phyloP scores from a whole-genome alignment of 805 yeast species.

The Nakazawaea siamensis region DNA sequence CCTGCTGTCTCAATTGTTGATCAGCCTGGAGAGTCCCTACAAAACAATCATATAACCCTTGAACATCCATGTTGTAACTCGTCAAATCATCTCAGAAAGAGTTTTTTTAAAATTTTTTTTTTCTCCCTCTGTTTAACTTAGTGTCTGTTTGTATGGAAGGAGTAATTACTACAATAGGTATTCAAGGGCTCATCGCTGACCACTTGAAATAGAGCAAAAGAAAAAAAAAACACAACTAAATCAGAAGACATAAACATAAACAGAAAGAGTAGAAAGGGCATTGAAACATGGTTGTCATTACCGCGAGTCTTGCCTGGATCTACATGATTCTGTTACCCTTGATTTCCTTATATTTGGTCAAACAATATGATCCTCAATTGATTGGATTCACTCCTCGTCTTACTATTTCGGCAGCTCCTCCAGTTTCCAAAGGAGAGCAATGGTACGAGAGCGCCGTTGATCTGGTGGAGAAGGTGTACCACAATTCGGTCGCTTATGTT shows the following conservation, averaged over 20 bases:
- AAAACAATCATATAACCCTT: slow-evolving; percentile 64
- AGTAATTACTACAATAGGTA: too few relatives aligned
- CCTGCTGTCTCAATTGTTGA: slow-evolving; percentile 49
- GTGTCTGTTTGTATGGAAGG: neutral
- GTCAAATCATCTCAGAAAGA: neutral
- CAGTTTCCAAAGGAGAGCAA: neutral
- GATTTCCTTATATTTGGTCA: slow-evolving; percentile 2
- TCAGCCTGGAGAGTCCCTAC: slow-evolving; percentile 71
- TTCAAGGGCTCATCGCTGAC: too few relatives aligned
- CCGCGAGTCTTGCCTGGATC: slow-evolving; percentile 1
- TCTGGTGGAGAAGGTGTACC: too few relatives aligned
- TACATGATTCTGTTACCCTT: slow-evolving; percentile 3
- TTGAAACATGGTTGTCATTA: slow-evolving; percentile 3
- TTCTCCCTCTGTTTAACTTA: neutral
- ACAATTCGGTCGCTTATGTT: too few relatives aligned
- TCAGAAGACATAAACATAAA: too few relatives aligned
- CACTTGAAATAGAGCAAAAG: too few relatives aligned
- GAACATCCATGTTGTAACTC: slow-evolving; percentile 53
- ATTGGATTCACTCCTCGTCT: neutral
- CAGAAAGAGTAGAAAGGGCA: too few relatives aligned
- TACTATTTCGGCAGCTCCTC: neutral
- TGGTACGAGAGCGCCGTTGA: neutral
- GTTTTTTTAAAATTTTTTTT: neutral
- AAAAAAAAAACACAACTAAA: too few relatives aligned
- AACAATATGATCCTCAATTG: slow-evolving; percentile 6